Conservation (phyloP, 257 asterid genomes). For the Przewalskia tangutica region DNA sequence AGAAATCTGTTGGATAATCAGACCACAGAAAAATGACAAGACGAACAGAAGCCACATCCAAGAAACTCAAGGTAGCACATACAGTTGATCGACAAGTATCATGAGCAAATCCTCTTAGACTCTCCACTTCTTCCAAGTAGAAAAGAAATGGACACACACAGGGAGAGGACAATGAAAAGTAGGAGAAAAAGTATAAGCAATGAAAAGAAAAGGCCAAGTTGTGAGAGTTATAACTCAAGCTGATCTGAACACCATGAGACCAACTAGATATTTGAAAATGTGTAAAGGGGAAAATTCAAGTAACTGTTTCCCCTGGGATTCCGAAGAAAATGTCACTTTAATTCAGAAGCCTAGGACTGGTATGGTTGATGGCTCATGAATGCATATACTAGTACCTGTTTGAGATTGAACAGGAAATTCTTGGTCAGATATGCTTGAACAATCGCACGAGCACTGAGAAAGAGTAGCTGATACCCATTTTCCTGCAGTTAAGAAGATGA, state of each 20-base stretch:
- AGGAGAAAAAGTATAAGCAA: background rate
- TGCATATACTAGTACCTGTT: conserved; percentile 51
- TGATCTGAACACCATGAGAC: background rate
- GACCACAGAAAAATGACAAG: background rate
- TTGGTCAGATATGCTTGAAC: conserved; percentile 93
- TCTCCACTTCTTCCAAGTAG: background rate
- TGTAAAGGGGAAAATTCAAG: background rate
- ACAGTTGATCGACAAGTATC: background rate
- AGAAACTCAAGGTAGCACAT: background rate
- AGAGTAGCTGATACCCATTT: conserved; percentile 93
- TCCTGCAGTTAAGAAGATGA: conserved; percentile 39
- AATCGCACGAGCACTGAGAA: conserved; percentile 96
- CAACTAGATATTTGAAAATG: background rate
- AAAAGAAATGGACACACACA: background rate
- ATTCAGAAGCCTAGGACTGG: background rate
- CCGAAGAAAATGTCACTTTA: background rate
- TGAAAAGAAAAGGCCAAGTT: background rate
- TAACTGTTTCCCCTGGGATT: background rate
- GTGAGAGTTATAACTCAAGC: background rate
- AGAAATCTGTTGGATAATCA: background rate
- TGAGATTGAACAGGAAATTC: conserved; percentile 80
- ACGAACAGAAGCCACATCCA: background rate
- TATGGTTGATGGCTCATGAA: background rate
- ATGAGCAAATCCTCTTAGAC: background rate
- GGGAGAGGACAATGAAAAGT: background rate